Percentiles rank a stretch among this genome's conserved stretches.
Conservation (phyloP, 805 yeast genomes). For the Saccharomycopsis selenospora region DNA sequence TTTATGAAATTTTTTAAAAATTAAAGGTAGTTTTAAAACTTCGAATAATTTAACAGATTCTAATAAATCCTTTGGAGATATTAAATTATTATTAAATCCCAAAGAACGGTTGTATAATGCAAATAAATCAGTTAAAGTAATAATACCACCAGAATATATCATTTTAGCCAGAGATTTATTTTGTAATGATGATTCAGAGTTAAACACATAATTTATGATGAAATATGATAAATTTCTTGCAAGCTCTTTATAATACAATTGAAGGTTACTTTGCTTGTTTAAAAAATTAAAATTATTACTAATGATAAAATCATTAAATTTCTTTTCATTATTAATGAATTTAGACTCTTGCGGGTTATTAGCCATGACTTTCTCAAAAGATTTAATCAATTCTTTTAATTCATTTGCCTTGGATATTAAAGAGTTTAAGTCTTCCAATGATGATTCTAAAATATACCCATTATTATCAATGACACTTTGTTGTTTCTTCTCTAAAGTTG, state of each 20-base stretch:
- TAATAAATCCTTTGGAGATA: conserved; percentile 61
- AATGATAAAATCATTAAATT: conserved; percentile 18
- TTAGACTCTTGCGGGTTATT: conserved; percentile 22
- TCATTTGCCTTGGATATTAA: conserved; percentile 75
- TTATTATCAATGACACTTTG: conserved; percentile 49
- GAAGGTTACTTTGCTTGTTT: conserved; percentile 16
- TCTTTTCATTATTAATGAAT: conserved; percentile 21
- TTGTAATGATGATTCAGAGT: neutral
- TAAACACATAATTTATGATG: conserved; percentile 15
- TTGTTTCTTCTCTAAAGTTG: conserved; percentile 54
- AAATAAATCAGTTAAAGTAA: conserved; percentile 56
- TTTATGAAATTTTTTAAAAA: conserved; percentile 32
- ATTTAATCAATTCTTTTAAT: conserved; percentile 47
- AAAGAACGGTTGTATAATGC: conserved; percentile 58
- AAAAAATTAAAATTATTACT: conserved; percentile 21
- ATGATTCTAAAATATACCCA: conserved; percentile 53
- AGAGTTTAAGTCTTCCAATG: conserved; percentile 70
- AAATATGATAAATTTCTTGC: conserved; percentile 18
- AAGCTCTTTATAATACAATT: conserved; percentile 18
- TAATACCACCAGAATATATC: conserved; percentile 44
- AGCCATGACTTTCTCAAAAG: conserved; percentile 27
- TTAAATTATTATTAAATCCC: conserved; percentile 56
- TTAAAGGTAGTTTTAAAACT: conserved; percentile 49
- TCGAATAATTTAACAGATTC: conserved; percentile 55
- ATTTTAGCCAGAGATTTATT: neutral